A percentile compares a stretch with the other conserved stretches of the same genome.
Evolutionary conservation across 2,329 filamentous ascomycete genomes (phyloP).

Genomic region (Aspergillus ibericus): DNA sequence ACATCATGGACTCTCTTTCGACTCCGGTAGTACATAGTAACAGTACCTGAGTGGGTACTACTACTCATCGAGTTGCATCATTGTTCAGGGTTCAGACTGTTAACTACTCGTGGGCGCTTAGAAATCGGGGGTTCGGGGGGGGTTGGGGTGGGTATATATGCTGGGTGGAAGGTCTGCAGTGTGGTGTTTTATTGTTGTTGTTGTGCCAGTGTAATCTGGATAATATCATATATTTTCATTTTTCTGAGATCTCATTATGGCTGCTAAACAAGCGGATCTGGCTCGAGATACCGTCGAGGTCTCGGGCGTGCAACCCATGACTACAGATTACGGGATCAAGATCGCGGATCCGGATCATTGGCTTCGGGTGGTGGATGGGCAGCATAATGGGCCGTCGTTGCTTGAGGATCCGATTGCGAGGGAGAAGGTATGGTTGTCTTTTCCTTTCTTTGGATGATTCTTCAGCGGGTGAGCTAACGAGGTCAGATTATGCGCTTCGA

Average conservation of each 20-base stretch:
- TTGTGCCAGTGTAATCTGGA: not conserved
- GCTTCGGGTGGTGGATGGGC: conserved; percentile 64
- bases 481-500: conserved; percentile 65
- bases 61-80: conserved; percentile 1
- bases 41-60: no score
- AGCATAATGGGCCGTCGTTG: conserved; percentile 65
- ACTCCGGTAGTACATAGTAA: no score
- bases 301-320: conserved; percentile 55
- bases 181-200: not conserved
- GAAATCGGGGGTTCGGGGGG: not conserved
- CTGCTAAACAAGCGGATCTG: conserved; percentile 62
- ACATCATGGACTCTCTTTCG: not conserved
- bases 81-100: not conserved
- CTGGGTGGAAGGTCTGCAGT: not conserved
- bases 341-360: conserved; percentile 74
- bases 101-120: not conserved
- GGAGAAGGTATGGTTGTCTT: conserved; percentile 62
- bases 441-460: not conserved
- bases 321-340: conserved; percentile 75
- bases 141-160: not conserved
- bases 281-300: conserved; percentile 59
- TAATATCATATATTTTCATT: not conserved
- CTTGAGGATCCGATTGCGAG: conserved; percentile 71
- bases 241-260: no score
- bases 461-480: not conserved